These are phyloP conservation scores for Wickerhamiella sergipiensis DNA, from an alignment of 805 yeast genomes.

Conservation along the genomic window DNA sequence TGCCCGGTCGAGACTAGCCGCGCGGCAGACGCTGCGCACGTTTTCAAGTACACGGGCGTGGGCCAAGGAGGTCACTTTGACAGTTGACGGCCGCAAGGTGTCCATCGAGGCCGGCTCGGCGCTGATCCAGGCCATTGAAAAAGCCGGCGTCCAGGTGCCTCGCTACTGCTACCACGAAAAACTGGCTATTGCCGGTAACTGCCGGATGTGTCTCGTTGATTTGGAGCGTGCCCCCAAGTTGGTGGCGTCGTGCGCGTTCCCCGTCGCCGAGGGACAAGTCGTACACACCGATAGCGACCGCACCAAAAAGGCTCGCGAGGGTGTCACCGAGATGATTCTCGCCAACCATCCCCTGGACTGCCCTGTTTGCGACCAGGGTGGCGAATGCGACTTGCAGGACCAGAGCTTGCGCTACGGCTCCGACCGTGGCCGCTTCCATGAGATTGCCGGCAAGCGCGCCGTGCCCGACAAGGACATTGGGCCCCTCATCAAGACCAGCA, in stretches of 20 bases:
- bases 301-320: constrained; percentile 73
- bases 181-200: constrained; percentile 81
- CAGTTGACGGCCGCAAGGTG: constrained; percentile 58
- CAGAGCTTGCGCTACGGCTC: constrained; percentile 72
- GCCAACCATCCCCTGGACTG: constrained; percentile 88
- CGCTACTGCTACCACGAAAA: constrained; percentile 88
- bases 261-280: constrained; percentile 82
- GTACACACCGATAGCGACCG: constrained; percentile 67
- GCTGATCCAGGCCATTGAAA: constrained; percentile 81
- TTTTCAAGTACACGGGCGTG: constrained; percentile 27
- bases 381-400: constrained; percentile 86
- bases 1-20: constrained; percentile 3
- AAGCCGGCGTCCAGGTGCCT: constrained; percentile 79
- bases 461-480: constrained; percentile 85
- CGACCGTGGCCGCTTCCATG: constrained; percentile 76
- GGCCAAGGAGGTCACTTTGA: constrained; percentile 42
- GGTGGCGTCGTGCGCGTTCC: constrained; percentile 85
- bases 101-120: constrained; percentile 76
- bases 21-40: constrained; percentile 9
- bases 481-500: constrained; percentile 75
- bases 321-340: constrained; percentile 76
- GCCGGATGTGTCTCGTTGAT: constrained; percentile 87
- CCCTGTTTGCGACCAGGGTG: constrained; percentile 90
- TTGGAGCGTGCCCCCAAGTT: constrained; percentile 81
- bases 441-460: constrained; percentile 74